Percentiles rank a stretch among this genome's conserved stretches.
phyloP scores from a whole-genome alignment of 768 basidiomycete species.

The Boletus coccyginus region DNA sequence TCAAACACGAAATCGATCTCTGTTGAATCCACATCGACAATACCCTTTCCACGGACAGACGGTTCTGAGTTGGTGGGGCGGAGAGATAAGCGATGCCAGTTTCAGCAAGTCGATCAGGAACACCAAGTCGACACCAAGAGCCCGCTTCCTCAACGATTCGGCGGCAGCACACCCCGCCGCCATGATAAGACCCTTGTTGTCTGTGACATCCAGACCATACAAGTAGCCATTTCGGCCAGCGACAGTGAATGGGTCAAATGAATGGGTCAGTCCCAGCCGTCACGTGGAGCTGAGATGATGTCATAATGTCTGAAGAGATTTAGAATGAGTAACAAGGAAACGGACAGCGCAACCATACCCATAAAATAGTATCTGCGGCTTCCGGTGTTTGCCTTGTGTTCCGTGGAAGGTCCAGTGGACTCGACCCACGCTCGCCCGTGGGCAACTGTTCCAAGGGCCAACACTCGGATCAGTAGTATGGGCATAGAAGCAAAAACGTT shows the following conservation, averaged over 20 bases:
- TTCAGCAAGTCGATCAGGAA: too few relatives aligned
- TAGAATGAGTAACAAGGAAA: background rate
- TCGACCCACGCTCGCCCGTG: conserved; percentile 74
- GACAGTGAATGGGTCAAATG: conserved; percentile 81
- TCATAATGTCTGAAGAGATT: conserved; percentile 77
- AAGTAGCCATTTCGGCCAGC: conserved; percentile 85
- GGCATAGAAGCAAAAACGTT: conserved; percentile 18
- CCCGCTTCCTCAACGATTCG: too few relatives aligned
- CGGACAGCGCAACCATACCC: conserved; percentile 46
- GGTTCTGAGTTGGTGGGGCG: too few relatives aligned
- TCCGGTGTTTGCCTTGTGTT: conserved; percentile 51
- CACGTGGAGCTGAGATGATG: conserved; percentile 77
- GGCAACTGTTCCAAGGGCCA: conserved; percentile 55
- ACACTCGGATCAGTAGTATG: background rate
- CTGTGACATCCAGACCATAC: too few relatives aligned
- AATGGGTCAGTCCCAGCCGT: conserved; percentile 80
- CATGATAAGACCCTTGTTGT: too few relatives aligned
- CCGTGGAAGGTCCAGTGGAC: conserved; percentile 86
- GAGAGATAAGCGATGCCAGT: too few relatives aligned
- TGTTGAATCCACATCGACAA: too few relatives aligned
- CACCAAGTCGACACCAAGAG: too few relatives aligned
- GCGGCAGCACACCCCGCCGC: too few relatives aligned
- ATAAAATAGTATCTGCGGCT: conserved; percentile 85
- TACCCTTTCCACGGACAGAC: too few relatives aligned
- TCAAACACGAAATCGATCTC: too few relatives aligned